phyloP scores from a whole-genome alignment of 495 filamentous ascomycete genomes.

The Daldinia vernicosa region DNA sequence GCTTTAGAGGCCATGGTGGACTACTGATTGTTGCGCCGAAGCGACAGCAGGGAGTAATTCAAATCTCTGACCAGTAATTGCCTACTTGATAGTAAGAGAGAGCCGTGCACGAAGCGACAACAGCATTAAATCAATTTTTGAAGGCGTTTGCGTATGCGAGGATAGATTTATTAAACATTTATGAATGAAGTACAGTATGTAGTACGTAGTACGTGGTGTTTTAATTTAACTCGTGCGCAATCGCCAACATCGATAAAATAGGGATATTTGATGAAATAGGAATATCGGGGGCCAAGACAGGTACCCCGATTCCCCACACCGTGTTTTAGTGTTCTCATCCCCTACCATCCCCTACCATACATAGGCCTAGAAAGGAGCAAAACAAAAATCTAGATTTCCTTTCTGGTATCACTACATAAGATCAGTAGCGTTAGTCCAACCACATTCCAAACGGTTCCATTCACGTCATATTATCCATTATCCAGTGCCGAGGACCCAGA shows the following conservation, averaged over 20 bases:
- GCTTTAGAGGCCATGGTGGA: slow-evolving; percentile 58
- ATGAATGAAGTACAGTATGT: neutral
- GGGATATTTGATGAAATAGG: slow-evolving; percentile 30
- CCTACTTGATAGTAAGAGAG: slow-evolving; percentile 25
- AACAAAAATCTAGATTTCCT: slow-evolving; percentile 7
- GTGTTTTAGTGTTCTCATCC: slow-evolving; percentile 6
- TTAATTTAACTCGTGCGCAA: slow-evolving; percentile 24
- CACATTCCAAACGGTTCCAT: neutral
- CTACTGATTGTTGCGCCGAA: slow-evolving; percentile 22
- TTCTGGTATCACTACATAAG: neutral
- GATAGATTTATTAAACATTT: neutral
- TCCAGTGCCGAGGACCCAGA: neutral
- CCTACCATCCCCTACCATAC: neutral
- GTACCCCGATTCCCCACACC: slow-evolving; percentile 12
- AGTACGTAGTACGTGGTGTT: slow-evolving; percentile 20
- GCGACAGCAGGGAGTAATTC: neutral
- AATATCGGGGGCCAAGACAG: slow-evolving; percentile 35
- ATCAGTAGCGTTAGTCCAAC: neutral
- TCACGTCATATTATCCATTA: neutral
- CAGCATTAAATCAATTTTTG: neutral
- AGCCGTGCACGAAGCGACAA: neutral
- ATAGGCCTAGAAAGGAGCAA: neutral
- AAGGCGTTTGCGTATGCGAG: neutral
- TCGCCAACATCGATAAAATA: slow-evolving; percentile 13
- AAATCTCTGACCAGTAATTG: slow-evolving; percentile 4